Evolutionary conservation across 306 rosid genomes (phyloP), one percentile per base, ranked within the genome.

Genomic region (Casuarina glauca): DNA sequence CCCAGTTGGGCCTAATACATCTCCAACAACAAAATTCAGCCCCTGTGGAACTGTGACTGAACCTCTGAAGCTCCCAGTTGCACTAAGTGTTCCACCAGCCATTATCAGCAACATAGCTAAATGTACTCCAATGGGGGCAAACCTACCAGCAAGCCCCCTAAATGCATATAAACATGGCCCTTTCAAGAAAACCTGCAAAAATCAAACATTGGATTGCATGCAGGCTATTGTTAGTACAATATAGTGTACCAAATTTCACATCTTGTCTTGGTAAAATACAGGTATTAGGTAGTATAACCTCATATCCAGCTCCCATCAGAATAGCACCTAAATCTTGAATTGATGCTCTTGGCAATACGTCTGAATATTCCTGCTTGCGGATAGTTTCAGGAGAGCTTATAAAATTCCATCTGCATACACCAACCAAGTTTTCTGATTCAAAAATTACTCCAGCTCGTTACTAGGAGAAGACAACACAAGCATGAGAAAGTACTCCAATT

Each of bases 81-180:
- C 97, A 85, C 96, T 95, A 50, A 92, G 89, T 43, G 97, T 91
- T 80, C 93, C 98, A 86, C 98, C 98, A 12, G 70, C 93, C 97
- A 92, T 95, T 74, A 95, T 91, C 82, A 93, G 88, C 64, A 93
- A 79, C 93, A 95, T 78, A 58, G 99, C 92, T 86, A 95, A 73
- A 80, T 95, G 97, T 55, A 95, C 99, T 72, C 99, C 97, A 63
- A 95, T 92, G 45, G 97, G 99, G 67, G 99, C 97, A 83, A 92
- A 82, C 77, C 97, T 86, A 81, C 97, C 96, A 41, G 93, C 97
- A 64, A 95, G 86, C 69, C 99, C 98, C 75, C 79, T 87, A 79
- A 89, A 95, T 52, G 97, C 98, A 78, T 95, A 95, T 84, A 95
- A 80, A 70, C 85, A 73, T 44, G 97, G 97, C 13, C 97, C 97